phyloP scores from a whole-genome alignment of 2,329 filamentous ascomycete species.

The Colletotrichum orbiculare region DNA sequence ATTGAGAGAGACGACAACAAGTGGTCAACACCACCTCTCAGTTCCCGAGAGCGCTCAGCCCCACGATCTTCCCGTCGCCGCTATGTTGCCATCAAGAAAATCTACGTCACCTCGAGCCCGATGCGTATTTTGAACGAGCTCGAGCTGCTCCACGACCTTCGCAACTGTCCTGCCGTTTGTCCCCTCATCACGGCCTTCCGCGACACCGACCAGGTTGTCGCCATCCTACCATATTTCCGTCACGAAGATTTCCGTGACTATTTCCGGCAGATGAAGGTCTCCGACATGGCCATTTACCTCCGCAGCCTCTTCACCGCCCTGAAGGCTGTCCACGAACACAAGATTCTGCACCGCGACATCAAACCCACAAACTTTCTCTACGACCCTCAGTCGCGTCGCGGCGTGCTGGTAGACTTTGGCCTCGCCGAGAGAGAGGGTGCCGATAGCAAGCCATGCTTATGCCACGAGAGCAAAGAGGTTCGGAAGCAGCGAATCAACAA shows the following conservation, averaged over 20 bases:
- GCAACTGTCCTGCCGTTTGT: slow-evolving; percentile 86
- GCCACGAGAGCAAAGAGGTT: slow-evolving; percentile 72
- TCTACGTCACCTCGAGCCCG: slow-evolving; percentile 97
- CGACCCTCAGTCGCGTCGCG: slow-evolving; percentile 80
- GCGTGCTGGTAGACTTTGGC: slow-evolving; percentile 99
- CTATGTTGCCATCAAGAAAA: slow-evolving; percentile 98
- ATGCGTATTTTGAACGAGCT: slow-evolving; percentile 95
- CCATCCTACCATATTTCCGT: slow-evolving; percentile 93
- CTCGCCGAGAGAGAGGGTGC: slow-evolving; percentile 86
- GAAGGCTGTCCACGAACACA: slow-evolving; percentile 81
- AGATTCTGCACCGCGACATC: slow-evolving; percentile 93
- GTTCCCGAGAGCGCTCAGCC: slow-evolving; percentile 51
- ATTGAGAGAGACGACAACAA: slow-evolving; percentile 70
- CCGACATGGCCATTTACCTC: slow-evolving; percentile 91
- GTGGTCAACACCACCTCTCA: slow-evolving; percentile 77
- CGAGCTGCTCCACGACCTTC: slow-evolving; percentile 88
- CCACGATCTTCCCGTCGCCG: slow-evolving; percentile 28
- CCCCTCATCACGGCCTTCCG: slow-evolving; percentile 98
- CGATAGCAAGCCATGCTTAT: slow-evolving; percentile 85
- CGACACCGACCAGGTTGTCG: slow-evolving; percentile 92
- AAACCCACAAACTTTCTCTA: slow-evolving; percentile 99
- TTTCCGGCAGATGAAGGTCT: slow-evolving; percentile 88
- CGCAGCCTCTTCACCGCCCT: slow-evolving; percentile 88
- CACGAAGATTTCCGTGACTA: slow-evolving; percentile 96
- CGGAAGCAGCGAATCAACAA: slow-evolving; percentile 69